These are phyloP conservation scores for Abrus precatorius DNA, from an alignment of 306 rosid genomes.

Conservation along the genomic window DNA sequence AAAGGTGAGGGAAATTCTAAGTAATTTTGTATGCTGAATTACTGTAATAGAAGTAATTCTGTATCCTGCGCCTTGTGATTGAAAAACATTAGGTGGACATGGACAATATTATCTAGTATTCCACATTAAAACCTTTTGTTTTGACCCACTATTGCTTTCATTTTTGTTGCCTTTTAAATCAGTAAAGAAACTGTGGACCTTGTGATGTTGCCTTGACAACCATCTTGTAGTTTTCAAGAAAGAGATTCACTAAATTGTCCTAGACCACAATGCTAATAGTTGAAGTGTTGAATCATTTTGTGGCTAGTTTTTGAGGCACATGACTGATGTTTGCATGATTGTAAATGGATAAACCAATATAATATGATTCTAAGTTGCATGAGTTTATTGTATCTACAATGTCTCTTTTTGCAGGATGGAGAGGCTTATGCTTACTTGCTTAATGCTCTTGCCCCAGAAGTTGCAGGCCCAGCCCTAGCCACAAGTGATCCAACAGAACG, in stretches of 20 bases:
- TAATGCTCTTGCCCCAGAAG: slow-evolving; percentile 94
- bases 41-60: slow-evolving; percentile 20
- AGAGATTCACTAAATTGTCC: slow-evolving; percentile 19
- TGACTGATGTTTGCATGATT: slow-evolving; percentile 2
- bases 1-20: slow-evolving; percentile 68
- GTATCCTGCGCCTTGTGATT: slow-evolving; percentile 5
- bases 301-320: slow-evolving; percentile 17
- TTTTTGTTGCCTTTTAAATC: slow-evolving; percentile 8
- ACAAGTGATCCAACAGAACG: slow-evolving; percentile 81
- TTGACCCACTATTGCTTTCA: slow-evolving; percentile 1
- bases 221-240: slow-evolving; percentile 31
- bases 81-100: slow-evolving; percentile 4
- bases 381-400: slow-evolving; percentile 20
- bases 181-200: slow-evolving; percentile 39
- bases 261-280: slow-evolving; percentile 29
- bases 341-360: background rate
- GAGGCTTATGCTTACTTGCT: slow-evolving; percentile 97
- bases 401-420: slow-evolving; percentile 81
- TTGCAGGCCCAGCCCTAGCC: slow-evolving; percentile 75
- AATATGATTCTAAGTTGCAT: slow-evolving; percentile 35
- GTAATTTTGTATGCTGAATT: slow-evolving; percentile 38
- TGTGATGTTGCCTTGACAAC: slow-evolving; percentile 31
- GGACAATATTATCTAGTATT: slow-evolving; percentile 13
- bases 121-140: slow-evolving; percentile 23
- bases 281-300: slow-evolving; percentile 33